Percentiles rank a stretch among this genome's conserved stretches.
Conservation (phyloP, 495 filamentous ascomycete genomes). For the Hypoxylon fuscum region DNA sequence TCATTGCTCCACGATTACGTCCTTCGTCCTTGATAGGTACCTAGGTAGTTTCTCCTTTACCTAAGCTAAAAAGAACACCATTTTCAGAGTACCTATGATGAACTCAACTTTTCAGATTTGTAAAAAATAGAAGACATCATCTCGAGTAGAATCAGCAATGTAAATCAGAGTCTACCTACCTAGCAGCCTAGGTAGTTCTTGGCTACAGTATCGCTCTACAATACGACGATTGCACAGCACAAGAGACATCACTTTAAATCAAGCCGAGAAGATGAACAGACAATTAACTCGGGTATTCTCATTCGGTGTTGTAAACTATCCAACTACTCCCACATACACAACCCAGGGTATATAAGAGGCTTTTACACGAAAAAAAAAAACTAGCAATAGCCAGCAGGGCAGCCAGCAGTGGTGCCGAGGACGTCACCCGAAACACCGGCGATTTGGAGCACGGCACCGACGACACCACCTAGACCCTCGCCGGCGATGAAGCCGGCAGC, state of each 20-base stretch:
- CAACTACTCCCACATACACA: conserved; percentile 1
- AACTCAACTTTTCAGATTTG: no score
- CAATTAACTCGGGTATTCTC: conserved; percentile 4
- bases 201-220: no score
- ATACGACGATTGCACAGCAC: background rate
- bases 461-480: conserved; percentile 71
- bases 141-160: no score
- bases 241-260: background rate
- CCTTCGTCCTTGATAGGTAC: background rate
- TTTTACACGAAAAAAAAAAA: background rate
- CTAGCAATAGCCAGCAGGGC: conserved; percentile 51
- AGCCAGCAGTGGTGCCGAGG: conserved; percentile 59
- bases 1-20: background rate
- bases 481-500: conserved; percentile 75
- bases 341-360: conserved; percentile 29
- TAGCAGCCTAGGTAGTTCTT: no score
- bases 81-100: no score
- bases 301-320: conserved; percentile 7
- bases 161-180: no score
- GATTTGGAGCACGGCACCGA: conserved; percentile 66
- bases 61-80: no score
- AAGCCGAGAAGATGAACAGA: background rate
- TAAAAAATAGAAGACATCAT: no score
- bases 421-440: conserved; percentile 56
- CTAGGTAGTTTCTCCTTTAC: no score